A percentile compares a stretch with the other conserved stretches of the same genome.
These are phyloP conservation scores for Acanthamoeba lenticulata DNA, from an alignment of 208 protist genomes.

Conservation along the genomic window DNA sequence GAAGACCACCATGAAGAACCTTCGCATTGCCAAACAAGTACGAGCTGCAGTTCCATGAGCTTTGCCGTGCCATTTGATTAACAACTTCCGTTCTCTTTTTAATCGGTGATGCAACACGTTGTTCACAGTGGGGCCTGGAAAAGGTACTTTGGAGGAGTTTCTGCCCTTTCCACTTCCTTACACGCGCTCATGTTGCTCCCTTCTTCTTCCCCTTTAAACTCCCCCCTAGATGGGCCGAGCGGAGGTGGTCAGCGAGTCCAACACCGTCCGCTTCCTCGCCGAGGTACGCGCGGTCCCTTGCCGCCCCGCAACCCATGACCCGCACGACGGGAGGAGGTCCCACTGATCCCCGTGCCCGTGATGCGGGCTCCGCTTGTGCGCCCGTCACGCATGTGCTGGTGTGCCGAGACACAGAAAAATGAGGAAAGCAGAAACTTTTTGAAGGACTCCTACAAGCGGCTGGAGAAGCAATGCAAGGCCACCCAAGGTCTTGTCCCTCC, in stretches of 20 bases:
- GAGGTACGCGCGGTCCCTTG: not conserved
- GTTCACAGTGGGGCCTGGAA: not conserved
- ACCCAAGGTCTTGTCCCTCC: not conserved
- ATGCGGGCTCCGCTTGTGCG: no score
- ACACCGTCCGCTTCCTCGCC: conserved; percentile 33
- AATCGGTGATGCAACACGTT: not conserved
- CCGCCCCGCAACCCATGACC: no score
- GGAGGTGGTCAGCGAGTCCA: conserved; percentile 29
- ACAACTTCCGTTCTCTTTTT: no score
- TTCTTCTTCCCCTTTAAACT: not conserved
- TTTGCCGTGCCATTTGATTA: not conserved
- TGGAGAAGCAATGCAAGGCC: conserved; percentile 53
- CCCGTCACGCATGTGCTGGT: no score
- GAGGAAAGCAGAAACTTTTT: not conserved
- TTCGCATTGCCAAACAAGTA: conserved; percentile 2
- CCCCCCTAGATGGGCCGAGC: not conserved
- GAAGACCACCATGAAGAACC: not conserved
- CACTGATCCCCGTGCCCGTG: no score
- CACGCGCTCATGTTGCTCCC: not conserved
- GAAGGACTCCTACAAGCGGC: not conserved
- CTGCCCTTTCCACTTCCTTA: not conserved
- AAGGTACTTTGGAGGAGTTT: no score
- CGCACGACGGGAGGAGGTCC: no score
- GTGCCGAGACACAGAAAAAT: no score
- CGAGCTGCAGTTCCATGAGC: not conserved